These are phyloP conservation scores for Acorus gramineus DNA, from an alignment of 106 monocot genomes.

Conservation along the genomic window DNA sequence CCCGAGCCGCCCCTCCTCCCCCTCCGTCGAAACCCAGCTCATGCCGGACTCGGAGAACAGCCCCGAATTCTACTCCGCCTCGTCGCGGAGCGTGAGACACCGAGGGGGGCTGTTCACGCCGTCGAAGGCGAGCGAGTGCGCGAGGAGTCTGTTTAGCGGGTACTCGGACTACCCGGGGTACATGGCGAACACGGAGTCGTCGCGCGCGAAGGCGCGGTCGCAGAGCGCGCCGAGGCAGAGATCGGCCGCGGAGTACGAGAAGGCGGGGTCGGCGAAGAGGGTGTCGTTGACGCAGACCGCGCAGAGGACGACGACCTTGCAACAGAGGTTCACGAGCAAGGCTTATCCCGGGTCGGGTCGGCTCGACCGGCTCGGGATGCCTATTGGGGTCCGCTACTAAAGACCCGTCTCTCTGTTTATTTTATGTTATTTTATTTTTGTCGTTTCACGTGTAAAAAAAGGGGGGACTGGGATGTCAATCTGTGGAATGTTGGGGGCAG, in stretches of 20 bases:
- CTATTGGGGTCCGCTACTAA: slow-evolving; percentile 13
- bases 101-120: slow-evolving; percentile 42
- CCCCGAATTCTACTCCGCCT: slow-evolving; percentile 48
- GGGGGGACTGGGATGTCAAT: no score
- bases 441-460: no score
- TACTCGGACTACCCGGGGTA: slow-evolving; percentile 37
- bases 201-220: slow-evolving; percentile 35
- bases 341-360: slow-evolving; percentile 75
- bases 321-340: slow-evolving; percentile 47
- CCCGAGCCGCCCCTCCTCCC: slow-evolving; percentile 19
- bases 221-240: slow-evolving; percentile 53
- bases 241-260: slow-evolving; percentile 31
- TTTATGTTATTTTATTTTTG: no score
- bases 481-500: no score
- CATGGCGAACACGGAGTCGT: slow-evolving; percentile 55
- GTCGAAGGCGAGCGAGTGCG: slow-evolving; percentile 44
- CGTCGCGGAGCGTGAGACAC: slow-evolving; percentile 44
- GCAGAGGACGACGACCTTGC: slow-evolving; percentile 20
- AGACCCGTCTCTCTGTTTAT: not conserved
- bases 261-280: slow-evolving; percentile 28
- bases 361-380: slow-evolving; percentile 63
- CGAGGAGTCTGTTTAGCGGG: slow-evolving; percentile 37
- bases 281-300: not conserved
- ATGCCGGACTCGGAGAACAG: slow-evolving; percentile 18
- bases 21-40: slow-evolving; percentile 32